Evolutionary conservation across 768 basidiomycete genomes (phyloP).

Genomic region (Crucibulum laeve): DNA sequence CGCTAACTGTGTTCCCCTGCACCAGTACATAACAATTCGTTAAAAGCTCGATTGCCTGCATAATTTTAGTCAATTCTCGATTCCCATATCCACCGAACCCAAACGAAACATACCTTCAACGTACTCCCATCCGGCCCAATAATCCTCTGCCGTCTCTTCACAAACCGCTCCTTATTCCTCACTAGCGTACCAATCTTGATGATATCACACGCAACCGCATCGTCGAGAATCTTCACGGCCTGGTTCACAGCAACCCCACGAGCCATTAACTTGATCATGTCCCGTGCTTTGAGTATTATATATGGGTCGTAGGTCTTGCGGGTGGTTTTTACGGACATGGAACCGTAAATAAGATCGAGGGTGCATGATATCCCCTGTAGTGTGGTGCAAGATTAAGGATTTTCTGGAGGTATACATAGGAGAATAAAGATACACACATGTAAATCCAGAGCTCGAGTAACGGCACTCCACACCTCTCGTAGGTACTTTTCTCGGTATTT

Average conservation of each 20-base stretch:
- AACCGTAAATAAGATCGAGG: constrained; percentile 92
- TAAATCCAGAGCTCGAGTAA: constrained; percentile 77
- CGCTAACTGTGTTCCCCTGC: constrained; percentile 96
- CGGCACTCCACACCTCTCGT: constrained; percentile 90
- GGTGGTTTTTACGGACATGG: constrained; percentile 96
- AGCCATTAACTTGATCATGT: constrained; percentile 92
- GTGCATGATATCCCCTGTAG: constrained; percentile 82
- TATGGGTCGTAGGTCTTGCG: constrained; percentile 98
- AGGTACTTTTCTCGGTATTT: constrained; percentile 98
- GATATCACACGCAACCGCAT: constrained; percentile 89
- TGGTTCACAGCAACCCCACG: constrained; percentile 84
- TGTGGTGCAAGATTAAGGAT: not conserved
- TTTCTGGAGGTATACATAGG: not conserved
- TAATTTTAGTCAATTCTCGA: not conserved
- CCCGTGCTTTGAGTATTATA: constrained; percentile 91
- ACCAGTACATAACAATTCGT: constrained; percentile 97
- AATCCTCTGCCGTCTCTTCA: constrained; percentile 92
- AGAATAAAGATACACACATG: constrained; percentile 45
- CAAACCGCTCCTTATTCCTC: constrained; percentile 93
- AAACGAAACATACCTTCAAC: constrained; percentile 64
- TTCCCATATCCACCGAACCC: constrained; percentile 1
- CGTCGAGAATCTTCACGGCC: constrained; percentile 87
- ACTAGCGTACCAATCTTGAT: constrained; percentile 96
- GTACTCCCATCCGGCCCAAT: constrained; percentile 98
- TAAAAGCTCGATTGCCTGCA: constrained; percentile 91